Conservation (phyloP, 805 yeast genomes). For the Schizosaccharomyces octosporus region DNA sequence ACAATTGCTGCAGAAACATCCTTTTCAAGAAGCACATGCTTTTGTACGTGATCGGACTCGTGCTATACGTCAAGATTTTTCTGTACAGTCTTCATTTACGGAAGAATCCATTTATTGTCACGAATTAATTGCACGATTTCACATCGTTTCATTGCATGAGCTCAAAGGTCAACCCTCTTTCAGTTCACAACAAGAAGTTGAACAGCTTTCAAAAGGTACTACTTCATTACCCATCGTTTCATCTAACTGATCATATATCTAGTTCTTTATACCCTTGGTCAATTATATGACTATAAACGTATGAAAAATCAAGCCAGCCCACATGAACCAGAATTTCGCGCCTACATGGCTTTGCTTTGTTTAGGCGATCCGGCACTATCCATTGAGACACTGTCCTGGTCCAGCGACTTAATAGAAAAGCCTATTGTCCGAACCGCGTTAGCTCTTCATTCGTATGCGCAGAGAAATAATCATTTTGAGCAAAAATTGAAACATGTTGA, state of each 20-base stretch:
- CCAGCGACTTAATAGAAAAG: conserved; percentile 28
- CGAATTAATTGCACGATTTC: conserved; percentile 75
- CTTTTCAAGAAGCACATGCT: conserved; percentile 58
- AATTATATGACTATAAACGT: conserved; percentile 61
- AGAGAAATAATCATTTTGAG: conserved; percentile 25
- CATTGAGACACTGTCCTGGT: conserved; percentile 44
- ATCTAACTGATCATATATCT: conserved; percentile 16
- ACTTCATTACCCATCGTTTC: neutral
- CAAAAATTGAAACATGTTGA: conserved; percentile 1
- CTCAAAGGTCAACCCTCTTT: conserved; percentile 63
- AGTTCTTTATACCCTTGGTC: conserved; percentile 65
- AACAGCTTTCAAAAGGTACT: conserved; percentile 38
- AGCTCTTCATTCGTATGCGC: conserved; percentile 36
- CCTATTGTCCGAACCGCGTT: conserved; percentile 44
- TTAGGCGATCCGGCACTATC: conserved; percentile 68
- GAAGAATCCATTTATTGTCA: conserved; percentile 83
- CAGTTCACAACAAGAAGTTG: conserved; percentile 85
- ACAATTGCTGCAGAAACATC: conserved; percentile 20
- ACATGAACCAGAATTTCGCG: conserved; percentile 81
- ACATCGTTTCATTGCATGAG: conserved; percentile 52
- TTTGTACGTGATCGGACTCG: conserved; percentile 94
- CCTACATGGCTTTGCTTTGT: conserved; percentile 60
- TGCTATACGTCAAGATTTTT: conserved; percentile 87
- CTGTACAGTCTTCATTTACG: conserved; percentile 80
- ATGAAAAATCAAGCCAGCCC: conserved; percentile 43